These are phyloP conservation scores for Tilletia caries DNA, from an alignment of 1,284 basidiomycete species.

Conservation along the genomic window DNA sequence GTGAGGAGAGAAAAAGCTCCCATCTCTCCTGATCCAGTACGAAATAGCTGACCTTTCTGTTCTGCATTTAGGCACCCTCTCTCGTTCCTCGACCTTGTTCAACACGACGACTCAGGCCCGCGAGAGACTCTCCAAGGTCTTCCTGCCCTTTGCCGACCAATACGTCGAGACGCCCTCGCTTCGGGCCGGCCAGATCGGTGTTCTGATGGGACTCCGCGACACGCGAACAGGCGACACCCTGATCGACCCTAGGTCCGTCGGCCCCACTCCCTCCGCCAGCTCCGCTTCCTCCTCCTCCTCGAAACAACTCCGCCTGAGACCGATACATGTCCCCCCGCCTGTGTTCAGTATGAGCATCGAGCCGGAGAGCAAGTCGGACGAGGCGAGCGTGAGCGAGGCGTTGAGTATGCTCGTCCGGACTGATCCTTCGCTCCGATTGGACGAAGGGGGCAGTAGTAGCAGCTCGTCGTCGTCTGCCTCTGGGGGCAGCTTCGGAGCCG, in stretches of 20 bases:
- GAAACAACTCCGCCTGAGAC: conserved; percentile 59
- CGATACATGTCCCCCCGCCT: conserved; percentile 76
- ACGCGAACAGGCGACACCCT: conserved; percentile 86
- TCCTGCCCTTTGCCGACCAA: conserved; percentile 74
- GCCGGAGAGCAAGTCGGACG: conserved; percentile 58
- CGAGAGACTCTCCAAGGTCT: conserved; percentile 72
- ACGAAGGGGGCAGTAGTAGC: conserved; percentile 55
- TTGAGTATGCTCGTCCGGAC: conserved; percentile 73
- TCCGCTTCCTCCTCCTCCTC: conserved; percentile 9
- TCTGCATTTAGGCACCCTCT: conserved; percentile 19
- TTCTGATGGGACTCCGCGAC: conserved; percentile 74
- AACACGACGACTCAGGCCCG: conserved; percentile 69
- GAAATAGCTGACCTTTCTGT: too few relatives aligned
- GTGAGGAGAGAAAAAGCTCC: conserved; percentile 52
- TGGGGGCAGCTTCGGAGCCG: conserved; percentile 15
- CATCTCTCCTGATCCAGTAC: too few relatives aligned
- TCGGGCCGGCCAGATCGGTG: conserved; percentile 77
- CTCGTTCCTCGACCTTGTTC: conserved; percentile 66
- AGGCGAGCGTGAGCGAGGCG: conserved; percentile 71
- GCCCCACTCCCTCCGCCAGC: conserved; percentile 10
- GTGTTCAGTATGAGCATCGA: conserved; percentile 60
- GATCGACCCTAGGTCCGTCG: conserved; percentile 26
- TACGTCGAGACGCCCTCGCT: conserved; percentile 76
- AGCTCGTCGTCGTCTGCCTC: conserved; percentile 18
- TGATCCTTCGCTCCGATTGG: conserved; percentile 73